A percentile compares a stretch with the other conserved stretches of the same genome.
These are phyloP conservation scores for Entomortierella parvispora DNA, from an alignment of 192 early-diverging fungal species.

Conservation along the genomic window DNA sequence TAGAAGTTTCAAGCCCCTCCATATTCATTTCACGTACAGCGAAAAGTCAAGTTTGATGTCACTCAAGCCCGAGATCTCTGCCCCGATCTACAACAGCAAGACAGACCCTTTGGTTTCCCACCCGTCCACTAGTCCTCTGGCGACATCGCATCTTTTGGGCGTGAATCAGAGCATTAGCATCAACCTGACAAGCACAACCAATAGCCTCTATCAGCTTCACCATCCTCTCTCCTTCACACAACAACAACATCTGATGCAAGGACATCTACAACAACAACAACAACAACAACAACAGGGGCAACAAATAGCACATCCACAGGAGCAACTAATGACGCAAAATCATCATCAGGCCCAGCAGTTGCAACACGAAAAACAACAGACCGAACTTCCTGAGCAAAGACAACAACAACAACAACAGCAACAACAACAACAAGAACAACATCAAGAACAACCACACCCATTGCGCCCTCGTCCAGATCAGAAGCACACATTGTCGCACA, in stretches of 20 bases:
- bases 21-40: constrained; percentile 47
- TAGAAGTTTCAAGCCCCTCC: constrained; percentile 37
- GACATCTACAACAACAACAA: not conserved
- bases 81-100: constrained; percentile 42
- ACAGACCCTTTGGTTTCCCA: constrained; percentile 18
- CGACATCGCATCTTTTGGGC: constrained; percentile 21
- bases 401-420: too few relatives aligned
- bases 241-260: constrained; percentile 3
- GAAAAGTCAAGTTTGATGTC: constrained; percentile 42
- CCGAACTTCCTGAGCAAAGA: too few relatives aligned
- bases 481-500: constrained; percentile 8
- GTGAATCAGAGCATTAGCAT: constrained; percentile 52
- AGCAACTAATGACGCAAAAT: too few relatives aligned
- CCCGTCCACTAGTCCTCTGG: constrained; percentile 29
- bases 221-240: constrained; percentile 19
- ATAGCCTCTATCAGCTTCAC: constrained; percentile 40
- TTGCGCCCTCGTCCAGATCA: too few relatives aligned
- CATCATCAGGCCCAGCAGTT: too few relatives aligned
- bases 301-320: too few relatives aligned
- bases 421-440: too few relatives aligned
- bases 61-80: constrained; percentile 22
- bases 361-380: too few relatives aligned
- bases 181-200: constrained; percentile 19
- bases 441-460: too few relatives aligned
- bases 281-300: not conserved